A percentile compares a stretch with the other conserved stretches of the same genome.
These are phyloP conservation scores for Penicillium maclennaniae DNA, from an alignment of 495 filamentous ascomycete species.

Conservation along the genomic window DNA sequence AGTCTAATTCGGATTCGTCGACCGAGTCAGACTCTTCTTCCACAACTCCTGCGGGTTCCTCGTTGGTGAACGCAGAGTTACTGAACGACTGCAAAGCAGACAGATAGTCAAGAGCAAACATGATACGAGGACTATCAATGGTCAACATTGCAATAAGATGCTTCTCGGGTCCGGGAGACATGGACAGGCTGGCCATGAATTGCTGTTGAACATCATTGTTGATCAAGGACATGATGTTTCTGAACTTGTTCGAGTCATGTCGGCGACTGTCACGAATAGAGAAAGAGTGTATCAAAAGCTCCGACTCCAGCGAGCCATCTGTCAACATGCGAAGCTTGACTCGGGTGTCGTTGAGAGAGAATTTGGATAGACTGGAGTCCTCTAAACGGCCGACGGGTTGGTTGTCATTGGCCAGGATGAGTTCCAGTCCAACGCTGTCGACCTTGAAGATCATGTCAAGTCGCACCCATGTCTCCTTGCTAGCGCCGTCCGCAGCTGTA, in stretches of 20 bases:
- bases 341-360: conserved; percentile 86
- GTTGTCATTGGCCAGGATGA: conserved; percentile 71
- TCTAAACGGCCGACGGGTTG: conserved; percentile 74
- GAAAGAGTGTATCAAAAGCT: conserved; percentile 90
- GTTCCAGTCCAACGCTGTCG: conserved; percentile 78
- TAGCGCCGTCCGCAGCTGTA: conserved; percentile 59
- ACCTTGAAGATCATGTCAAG: conserved; percentile 91
- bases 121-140: conserved; percentile 92
- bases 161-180: conserved; percentile 79
- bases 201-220: conserved; percentile 90
- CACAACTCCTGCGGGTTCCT: conserved; percentile 43
- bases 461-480: conserved; percentile 78
- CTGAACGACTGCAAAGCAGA: conserved; percentile 84
- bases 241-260: conserved; percentile 87
- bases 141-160: conserved; percentile 88
- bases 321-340: conserved; percentile 93
- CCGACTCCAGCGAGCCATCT: conserved; percentile 87
- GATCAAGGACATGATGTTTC: conserved; percentile 95
- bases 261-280: conserved; percentile 88
- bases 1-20: conserved; percentile 58
- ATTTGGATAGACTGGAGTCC: conserved; percentile 81
- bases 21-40: conserved; percentile 56
- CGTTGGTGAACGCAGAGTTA: conserved; percentile 60
- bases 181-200: conserved; percentile 94
- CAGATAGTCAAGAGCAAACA: conserved; percentile 91